Evolutionary conservation across 2,329 filamentous ascomycete species (phyloP).

Genomic region (Pseudogymnoascus sp.): DNA sequence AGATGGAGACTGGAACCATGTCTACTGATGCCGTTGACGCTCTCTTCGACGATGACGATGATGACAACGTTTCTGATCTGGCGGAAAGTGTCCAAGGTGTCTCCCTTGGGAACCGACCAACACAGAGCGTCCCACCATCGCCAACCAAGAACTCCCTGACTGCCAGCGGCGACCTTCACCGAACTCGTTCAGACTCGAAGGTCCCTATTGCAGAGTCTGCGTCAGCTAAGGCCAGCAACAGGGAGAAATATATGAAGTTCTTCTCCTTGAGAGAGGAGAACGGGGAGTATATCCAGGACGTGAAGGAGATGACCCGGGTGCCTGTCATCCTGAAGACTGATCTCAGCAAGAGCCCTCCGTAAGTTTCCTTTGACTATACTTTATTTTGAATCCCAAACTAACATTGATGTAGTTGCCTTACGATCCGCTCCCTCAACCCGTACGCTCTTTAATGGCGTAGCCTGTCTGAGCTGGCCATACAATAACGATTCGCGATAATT

Average conservation of each 20-base stretch:
- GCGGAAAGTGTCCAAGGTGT: slow-evolving; percentile 90
- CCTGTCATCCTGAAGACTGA: slow-evolving; percentile 99
- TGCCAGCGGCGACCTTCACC: slow-evolving; percentile 63
- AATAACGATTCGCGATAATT: background rate
- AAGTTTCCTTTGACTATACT: slow-evolving; percentile 44
- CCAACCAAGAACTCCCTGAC: slow-evolving; percentile 67
- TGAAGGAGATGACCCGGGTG: slow-evolving; percentile 93
- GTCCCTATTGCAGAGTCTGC: slow-evolving; percentile 69
- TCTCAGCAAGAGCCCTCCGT: slow-evolving; percentile 97
- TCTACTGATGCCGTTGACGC: slow-evolving; percentile 89
- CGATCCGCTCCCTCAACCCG: slow-evolving; percentile 75
- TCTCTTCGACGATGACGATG: slow-evolving; percentile 90
- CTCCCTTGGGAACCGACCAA: slow-evolving; percentile 79
- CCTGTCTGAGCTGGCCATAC: background rate
- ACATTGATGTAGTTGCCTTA: slow-evolving; percentile 54
- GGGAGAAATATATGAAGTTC: slow-evolving; percentile 89
- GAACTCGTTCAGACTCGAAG: slow-evolving; percentile 91
- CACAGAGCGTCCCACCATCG: slow-evolving; percentile 90
- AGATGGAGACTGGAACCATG: slow-evolving; percentile 90
- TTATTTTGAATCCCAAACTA: slow-evolving; percentile 31
- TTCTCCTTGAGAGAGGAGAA: slow-evolving; percentile 87
- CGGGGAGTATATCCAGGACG: slow-evolving; percentile 95
- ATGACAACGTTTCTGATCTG: slow-evolving; percentile 71
- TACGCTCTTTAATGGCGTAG: slow-evolving; percentile 49
- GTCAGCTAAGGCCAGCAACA: slow-evolving; percentile 67